A percentile compares a stretch with the other conserved stretches of the same genome.
Conservation (phyloP, 495 filamentous ascomycete species). For the Lophiotrema nucula region DNA sequence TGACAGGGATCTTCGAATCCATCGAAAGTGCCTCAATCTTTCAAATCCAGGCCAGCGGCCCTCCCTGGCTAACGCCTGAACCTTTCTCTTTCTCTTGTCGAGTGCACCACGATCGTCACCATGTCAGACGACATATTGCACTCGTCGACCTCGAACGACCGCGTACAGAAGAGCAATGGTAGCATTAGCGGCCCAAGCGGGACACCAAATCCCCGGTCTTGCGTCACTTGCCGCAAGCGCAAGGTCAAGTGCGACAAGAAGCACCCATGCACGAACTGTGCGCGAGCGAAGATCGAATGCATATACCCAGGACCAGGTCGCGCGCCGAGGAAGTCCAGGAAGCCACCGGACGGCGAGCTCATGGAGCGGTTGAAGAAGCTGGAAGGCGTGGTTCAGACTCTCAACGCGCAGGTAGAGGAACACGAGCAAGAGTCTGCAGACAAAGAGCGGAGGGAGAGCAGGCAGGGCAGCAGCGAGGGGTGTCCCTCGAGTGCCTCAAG, state of each 20-base stretch:
- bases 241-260: constrained; percentile 90
- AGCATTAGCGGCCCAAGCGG: constrained; percentile 4
- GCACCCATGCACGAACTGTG: constrained; percentile 80
- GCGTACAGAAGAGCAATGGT: constrained; percentile 21
- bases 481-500: constrained; percentile 1
- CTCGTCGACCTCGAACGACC: constrained; percentile 8
- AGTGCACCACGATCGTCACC: not conserved
- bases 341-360: constrained; percentile 70
- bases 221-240: constrained; percentile 76
- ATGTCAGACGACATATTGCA: constrained; percentile 24
- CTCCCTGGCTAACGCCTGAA: too few relatives aligned
- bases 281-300: constrained; percentile 73
- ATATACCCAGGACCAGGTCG: constrained; percentile 80
- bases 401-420: constrained; percentile 51
- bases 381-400: constrained; percentile 75
- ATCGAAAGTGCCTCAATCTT: too few relatives aligned
- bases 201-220: constrained; percentile 59
- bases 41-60: too few relatives aligned
- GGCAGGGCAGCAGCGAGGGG: not conserved
- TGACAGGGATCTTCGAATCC: too few relatives aligned
- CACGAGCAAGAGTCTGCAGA: constrained; percentile 29
- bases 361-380: constrained; percentile 73
- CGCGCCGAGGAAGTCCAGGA: constrained; percentile 69
- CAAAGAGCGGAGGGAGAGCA: not conserved
- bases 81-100: too few relatives aligned